A percentile compares a stretch with the other conserved stretches of the same genome.
These are phyloP conservation scores for Lactarius sp. DNA, from an alignment of 768 basidiomycete genomes.

Conservation along the genomic window DNA sequence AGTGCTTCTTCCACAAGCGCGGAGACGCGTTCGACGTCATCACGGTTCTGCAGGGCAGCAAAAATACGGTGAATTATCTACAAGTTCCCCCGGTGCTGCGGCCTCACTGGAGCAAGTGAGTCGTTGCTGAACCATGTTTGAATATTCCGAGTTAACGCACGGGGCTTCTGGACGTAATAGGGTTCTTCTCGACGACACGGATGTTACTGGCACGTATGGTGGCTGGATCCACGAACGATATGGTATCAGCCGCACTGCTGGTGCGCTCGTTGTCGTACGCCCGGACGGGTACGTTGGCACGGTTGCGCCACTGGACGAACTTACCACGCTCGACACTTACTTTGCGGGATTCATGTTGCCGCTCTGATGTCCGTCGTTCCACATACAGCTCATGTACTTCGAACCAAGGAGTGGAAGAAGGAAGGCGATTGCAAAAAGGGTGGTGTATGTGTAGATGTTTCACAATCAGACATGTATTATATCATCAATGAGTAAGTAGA, in stretches of 20 bases:
- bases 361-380: neutral
- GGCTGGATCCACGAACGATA: slow-evolving; percentile 55
- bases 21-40: slow-evolving; percentile 32
- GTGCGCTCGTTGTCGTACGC: slow-evolving; percentile 51
- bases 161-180: slow-evolving; percentile 32
- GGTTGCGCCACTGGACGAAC: slow-evolving; percentile 46
- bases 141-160: no score
- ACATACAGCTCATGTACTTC: no score
- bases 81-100: slow-evolving; percentile 34
- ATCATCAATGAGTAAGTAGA: neutral
- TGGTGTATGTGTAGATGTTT: neutral
- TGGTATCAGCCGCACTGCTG: slow-evolving; percentile 42
- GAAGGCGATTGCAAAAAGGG: neutral
- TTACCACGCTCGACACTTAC: slow-evolving; percentile 40
- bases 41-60: slow-evolving; percentile 31
- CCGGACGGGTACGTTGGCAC: slow-evolving; percentile 65
- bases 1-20: slow-evolving; percentile 29
- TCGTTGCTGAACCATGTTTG: neutral
- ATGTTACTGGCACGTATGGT: slow-evolving; percentile 41
- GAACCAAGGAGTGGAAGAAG: neutral
- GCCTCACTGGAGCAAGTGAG: slow-evolving; percentile 42
- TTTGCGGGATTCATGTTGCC: slow-evolving; percentile 42
- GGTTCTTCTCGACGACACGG: slow-evolving; percentile 54
- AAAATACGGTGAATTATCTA: slow-evolving; percentile 33
- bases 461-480: neutral